Evolutionary conservation across 352 stramenopile species (phyloP), one percentile per base, ranked within the genome.

Genomic region (Globisporangium cederbergense): DNA sequence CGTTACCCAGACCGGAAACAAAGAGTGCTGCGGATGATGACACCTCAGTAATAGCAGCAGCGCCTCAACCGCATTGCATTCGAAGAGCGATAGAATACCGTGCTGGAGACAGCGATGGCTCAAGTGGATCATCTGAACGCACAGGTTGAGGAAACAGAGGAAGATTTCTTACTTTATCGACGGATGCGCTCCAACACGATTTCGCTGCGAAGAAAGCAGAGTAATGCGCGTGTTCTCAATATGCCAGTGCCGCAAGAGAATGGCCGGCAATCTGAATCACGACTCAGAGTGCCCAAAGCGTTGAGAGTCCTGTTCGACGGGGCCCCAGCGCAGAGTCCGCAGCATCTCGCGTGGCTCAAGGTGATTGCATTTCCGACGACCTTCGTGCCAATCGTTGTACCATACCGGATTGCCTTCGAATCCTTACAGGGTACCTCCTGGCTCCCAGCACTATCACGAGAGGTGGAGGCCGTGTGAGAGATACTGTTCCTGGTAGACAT

Each of bases 1-100:
- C 71, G 77, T 4, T 90, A 91, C 42, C 84, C 80, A 1, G 68
- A 81, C 5, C 91, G 83, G 83, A 93, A 93, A 46, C 60, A 74
- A 13, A 90, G 85, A 63, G 83, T 91, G 2, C 58, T 90, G 30
- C 80, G 78, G 0, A 85, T 91, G 42, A 78, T 83, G 38, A 83
- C 74, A 6, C 58, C 90, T 18, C 71, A 91, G 20, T 70, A 84
- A 45, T 74, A 90, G 50, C 74, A 88, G 36, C 58, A 80, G 20
- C 73, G 79, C 0, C 58, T 89, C 1, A 80, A 75, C 16, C 73
- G 79, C 13, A 67, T 88, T 4, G 65, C 75, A 4, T 66, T 69
- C 5, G 58, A 79, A 40, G 81, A 87, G 55, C 66, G 74, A 25
- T 70, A 79, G 10, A 83, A 75, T n/a, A 70, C 70, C 14, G 61